These are phyloP conservation scores for Erythrophleum ivorense DNA, from an alignment of 331 rosid species.

Conservation along the genomic window DNA sequence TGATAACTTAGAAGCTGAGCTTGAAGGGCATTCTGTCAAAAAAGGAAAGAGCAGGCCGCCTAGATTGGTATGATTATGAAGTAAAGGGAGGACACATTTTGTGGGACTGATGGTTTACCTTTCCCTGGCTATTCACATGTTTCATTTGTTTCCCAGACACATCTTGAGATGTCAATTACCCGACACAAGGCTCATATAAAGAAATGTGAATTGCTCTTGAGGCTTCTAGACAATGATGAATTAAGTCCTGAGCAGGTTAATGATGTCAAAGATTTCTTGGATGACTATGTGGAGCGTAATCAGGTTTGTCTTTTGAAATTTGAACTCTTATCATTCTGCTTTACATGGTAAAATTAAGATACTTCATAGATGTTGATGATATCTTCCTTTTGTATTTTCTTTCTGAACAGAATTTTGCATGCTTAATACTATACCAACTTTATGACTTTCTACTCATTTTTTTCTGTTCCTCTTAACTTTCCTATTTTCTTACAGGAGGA, in stretches of 20 bases:
- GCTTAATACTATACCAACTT: background rate
- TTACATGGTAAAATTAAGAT: background rate
- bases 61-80: conserved; percentile 70
- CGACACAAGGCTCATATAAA: conserved; percentile 92
- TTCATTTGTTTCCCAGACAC: conserved; percentile 54
- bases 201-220: conserved; percentile 81
- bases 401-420: background rate
- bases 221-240: conserved; percentile 86
- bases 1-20: conserved; percentile 85
- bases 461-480: conserved; percentile 10
- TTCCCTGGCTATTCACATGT: conserved; percentile 27
- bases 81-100: conserved; percentile 17
- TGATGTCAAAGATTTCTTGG: conserved; percentile 84
- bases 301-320: conserved; percentile 58
- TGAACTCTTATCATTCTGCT: background rate
- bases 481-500: conserved; percentile 55
- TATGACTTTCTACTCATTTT: conserved; percentile 15
- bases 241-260: conserved; percentile 91
- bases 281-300: conserved; percentile 87
- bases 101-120: conserved; percentile 16
- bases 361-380: background rate
- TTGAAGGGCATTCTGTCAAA: conserved; percentile 82
- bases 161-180: conserved; percentile 76
- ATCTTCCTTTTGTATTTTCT: conserved; percentile 15
- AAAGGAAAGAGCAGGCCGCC: conserved; percentile 85